Conservation (phyloP, 2,329 filamentous ascomycete genomes). For the Fusarium begoniae region DNA sequence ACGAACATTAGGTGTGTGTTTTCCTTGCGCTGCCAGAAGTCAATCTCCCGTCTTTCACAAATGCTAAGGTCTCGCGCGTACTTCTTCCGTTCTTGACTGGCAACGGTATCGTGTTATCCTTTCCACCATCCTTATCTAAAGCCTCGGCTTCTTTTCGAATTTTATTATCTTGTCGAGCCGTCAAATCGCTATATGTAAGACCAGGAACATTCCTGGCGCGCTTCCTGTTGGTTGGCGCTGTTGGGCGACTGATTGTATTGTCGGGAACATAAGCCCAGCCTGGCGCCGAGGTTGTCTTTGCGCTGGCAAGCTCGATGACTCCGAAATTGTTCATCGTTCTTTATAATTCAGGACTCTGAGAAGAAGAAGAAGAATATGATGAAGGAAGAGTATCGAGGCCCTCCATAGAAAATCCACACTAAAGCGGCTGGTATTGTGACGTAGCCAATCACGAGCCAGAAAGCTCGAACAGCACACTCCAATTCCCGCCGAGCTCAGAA, state of each 20-base stretch:
- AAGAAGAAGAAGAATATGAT: not conserved
- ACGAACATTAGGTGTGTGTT: conserved; percentile 75
- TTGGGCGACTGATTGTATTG: conserved; percentile 66
- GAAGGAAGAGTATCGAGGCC: not conserved
- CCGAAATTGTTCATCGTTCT: conserved; percentile 71
- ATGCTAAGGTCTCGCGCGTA: conserved; percentile 37
- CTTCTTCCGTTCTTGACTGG: conserved; percentile 62
- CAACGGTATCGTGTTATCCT: conserved; percentile 76
- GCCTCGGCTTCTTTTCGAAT: conserved; percentile 83
- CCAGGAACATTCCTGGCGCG: conserved; percentile 69
- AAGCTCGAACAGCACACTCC: conserved; percentile 22
- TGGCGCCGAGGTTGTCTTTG: conserved; percentile 75
- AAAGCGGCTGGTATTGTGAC: conserved; percentile 26
- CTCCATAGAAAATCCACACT: conserved; percentile 31
- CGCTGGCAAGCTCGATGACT: conserved; percentile 82
- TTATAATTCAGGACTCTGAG: not conserved
- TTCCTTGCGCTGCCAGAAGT: conserved; percentile 53
- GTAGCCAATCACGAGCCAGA: conserved; percentile 41
- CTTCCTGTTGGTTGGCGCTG: conserved; percentile 71
- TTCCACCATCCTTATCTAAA: conserved; percentile 81
- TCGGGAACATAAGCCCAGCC: conserved; percentile 95
- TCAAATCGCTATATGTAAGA: conserved; percentile 70
- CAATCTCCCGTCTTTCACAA: not conserved
- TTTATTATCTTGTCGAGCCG: conserved; percentile 83
- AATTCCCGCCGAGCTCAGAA: conserved; percentile 27